Evolutionary conservation across 225 moss, liverwort and hornwort species (phyloP).

Genomic region (Polytrichum formosum): DNA sequence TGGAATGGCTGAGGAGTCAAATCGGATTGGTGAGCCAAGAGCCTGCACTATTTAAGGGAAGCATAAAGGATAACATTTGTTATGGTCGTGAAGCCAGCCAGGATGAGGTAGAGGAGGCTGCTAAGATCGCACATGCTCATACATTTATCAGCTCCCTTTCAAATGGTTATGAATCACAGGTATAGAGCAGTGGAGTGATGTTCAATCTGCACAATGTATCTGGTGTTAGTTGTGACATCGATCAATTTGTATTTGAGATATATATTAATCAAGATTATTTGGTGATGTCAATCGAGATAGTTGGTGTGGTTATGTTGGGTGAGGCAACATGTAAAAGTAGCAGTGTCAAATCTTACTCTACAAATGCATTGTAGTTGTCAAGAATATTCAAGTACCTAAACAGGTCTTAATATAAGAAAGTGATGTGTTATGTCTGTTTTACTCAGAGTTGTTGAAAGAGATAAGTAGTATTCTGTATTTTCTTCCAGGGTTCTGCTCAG

Average conservation of each 20-base stretch:
- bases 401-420: no score
- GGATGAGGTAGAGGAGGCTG: constrained; percentile 89
- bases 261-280: no score
- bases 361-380: no score
- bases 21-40: constrained; percentile 86
- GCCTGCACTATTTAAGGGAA: constrained; percentile 69
- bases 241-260: no score
- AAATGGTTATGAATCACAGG: constrained; percentile 75
- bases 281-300: no score
- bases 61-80: constrained; percentile 65
- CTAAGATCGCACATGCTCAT: constrained; percentile 89
- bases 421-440: no score
- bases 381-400: no score
- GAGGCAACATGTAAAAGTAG: no score
- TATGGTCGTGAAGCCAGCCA: constrained; percentile 66
- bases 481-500: background rate
- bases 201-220: background rate
- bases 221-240: no score
- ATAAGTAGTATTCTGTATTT: no score
- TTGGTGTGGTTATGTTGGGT: no score
- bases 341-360: no score
- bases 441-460: background rate
- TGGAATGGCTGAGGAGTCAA: constrained; percentile 80
- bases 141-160: constrained; percentile 82
- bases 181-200: constrained; percentile 11